Evolutionary conservation across 805 yeast species (phyloP), one percentile per base, ranked within the genome.

Genomic region (Metschnikowia amazonensis): DNA sequence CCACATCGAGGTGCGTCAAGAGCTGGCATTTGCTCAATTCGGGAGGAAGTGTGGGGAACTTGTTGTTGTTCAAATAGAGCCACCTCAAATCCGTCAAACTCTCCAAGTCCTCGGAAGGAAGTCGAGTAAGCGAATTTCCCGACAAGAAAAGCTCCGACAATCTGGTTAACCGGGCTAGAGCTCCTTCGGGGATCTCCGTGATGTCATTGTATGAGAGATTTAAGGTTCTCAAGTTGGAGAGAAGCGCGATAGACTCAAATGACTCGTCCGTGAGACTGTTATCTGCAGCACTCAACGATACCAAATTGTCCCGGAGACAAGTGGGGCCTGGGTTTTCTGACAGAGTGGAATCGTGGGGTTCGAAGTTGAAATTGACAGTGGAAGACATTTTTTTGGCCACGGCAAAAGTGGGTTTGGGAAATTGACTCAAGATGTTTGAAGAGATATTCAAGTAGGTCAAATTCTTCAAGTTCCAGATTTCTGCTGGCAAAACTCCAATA

Each of bases 61-160:
- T 85, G 62, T 94, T 94, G 55, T 88, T 87, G 62, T 92, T 94
- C 53, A 89, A 62, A 63, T 77, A 82, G 28, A 94, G 65, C 0
- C 81, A 74, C 44, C 76, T 74, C 57, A 94, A 70, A 6, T 75
- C 68, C 8, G 71, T 67, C 56, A 90, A 70, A 11, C 67, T 64
- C 47, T 80, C 89, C 29, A 94, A 79, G 52, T 87, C 95, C 55
- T 94, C 99, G 20, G 89, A 83, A 0, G 98, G 95, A 36, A 94
- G 68, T 6, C 86, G 77, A 0, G 86, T 74, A 29, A 94, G 65
- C 41, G 81, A 78, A 57, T 92, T 94, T 38, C 99, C 99, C 0
- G 96, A 84, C 25, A 92, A 61, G 59, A 79, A 88, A 7, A 94
- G 69, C 51, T 80, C 87, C 5, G 75, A 75, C 50, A 94, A 66